Evolutionary conservation across 78 protist genomes (phyloP), one percentile per base, ranked within the genome.

Genomic region (Capsaspora owczarzaki): DNA sequence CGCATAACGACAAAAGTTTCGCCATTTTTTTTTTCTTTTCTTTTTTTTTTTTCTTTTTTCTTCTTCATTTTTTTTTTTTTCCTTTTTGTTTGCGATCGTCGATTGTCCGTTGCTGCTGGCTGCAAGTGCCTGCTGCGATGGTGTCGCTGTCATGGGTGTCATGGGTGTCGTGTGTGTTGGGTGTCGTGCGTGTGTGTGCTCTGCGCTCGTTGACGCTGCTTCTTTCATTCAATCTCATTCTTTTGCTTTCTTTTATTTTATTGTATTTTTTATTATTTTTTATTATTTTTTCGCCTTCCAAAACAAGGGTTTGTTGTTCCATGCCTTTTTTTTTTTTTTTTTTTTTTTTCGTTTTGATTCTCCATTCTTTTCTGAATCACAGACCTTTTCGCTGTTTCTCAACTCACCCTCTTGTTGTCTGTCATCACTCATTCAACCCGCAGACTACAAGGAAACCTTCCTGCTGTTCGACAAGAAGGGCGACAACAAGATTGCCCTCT

Each of bases 381-480:
- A n/a, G n/a, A n/a, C n/a, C n/a, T n/a, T n/a, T n/a, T n/a, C n/a
- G n/a, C n/a, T n/a, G n/a, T n/a, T n/a, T 49, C 56, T 10, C 16
- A 10, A 16, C 56, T 49, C 10, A 49, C 10, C 56, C 56, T 20
- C 56, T 16, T 49, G 56, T 16, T 10, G 56, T 10, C n/a, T 16
- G 56, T 49, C 16, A 16, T 16, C n/a, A 16, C 56, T 10, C 56
- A 10, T 16, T 49, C 16, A 20, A 16, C 56, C 16, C 72, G 53
- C 74, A 51, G 82, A 49, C 37, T 41, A 16, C 25, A 1, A 61
- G 60, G 90, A 86, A 35, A 85, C 85, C 38, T 90, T 87, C 61
- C 56, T 53, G 68, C 63, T 87, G 63, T 85, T 79, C 47, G 94
- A 90, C 81, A 86, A 85, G 81, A 80, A 79, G 70, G 88, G 88